Evolutionary conservation across 768 basidiomycete species (phyloP).

Genomic region (Ramaria sp.): DNA sequence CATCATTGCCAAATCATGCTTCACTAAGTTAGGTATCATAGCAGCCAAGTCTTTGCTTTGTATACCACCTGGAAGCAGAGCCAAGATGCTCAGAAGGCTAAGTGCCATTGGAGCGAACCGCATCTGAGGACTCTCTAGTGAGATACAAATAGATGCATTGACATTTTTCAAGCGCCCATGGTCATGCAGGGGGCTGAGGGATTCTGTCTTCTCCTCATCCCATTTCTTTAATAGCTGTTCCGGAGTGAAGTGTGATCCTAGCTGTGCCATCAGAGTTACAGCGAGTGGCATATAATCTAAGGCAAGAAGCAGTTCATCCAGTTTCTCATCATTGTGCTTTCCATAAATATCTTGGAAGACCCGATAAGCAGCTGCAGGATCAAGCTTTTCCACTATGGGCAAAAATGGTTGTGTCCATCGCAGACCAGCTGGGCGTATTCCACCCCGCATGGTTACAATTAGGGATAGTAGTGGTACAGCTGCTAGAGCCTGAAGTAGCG

Average conservation of each 20-base stretch:
- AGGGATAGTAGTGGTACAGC: slow-evolving; percentile 20
- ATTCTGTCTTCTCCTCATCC: neutral
- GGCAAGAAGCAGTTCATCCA: slow-evolving; percentile 15
- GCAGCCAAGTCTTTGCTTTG: slow-evolving; percentile 9
- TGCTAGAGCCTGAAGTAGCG: slow-evolving; percentile 18
- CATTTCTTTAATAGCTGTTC: slow-evolving; percentile 7
- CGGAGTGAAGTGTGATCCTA: slow-evolving; percentile 9
- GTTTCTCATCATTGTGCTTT: slow-evolving; percentile 15
- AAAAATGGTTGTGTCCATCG: slow-evolving; percentile 1
- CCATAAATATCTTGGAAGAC: slow-evolving; percentile 16
- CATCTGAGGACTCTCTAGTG: slow-evolving; percentile 15
- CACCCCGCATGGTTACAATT: slow-evolving; percentile 24
- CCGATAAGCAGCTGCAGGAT: slow-evolving; percentile 14
- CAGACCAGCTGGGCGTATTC: neutral
- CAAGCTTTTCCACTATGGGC: neutral
- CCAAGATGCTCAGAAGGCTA: slow-evolving; percentile 15
- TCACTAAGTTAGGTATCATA: neutral
- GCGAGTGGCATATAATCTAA: slow-evolving; percentile 24
- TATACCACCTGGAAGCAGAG: slow-evolving; percentile 19
- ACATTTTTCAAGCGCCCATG: slow-evolving; percentile 13
- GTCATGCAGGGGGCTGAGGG: neutral
- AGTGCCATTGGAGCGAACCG: slow-evolving; percentile 14
- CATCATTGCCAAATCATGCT: neutral
- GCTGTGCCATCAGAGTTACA: slow-evolving; percentile 24
- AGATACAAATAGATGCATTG: slow-evolving; percentile 16